Base-by-base conservation (phyloP, 2,329 filamentous ascomycete genomes). In the Verticillium tricorpus region DNA sequence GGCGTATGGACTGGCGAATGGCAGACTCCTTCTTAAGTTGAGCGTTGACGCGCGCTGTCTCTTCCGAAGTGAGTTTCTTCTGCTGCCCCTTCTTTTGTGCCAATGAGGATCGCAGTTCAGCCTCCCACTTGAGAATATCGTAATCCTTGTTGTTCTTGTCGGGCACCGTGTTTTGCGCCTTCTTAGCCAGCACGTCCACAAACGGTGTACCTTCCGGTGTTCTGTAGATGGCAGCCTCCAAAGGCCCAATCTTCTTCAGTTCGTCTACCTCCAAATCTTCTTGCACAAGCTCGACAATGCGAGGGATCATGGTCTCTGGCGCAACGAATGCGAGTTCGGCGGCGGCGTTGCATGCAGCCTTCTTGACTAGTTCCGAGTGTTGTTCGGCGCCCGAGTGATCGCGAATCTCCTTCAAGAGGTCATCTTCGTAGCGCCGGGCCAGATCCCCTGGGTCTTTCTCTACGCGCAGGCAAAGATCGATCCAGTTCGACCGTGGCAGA, bases 131-230 rank as follows among this genome's bases (percentile, higher is more conserved):
- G 50, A 97, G 77, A 1, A 92, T 96, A 69, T 99, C 92, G 69
- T 97, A 97, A 72, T 98, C 95, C 73, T 96, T 97, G 57, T 87
- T 89, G 69, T 92, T 97, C 77, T 97, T 98, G 76, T 93, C 89
- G 3, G 92, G 87, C 2, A 89, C 78, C 40, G 82, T 79, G 64
- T 85, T 85, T 62, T 87, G 86, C 1, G 87, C 80, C 72, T 96
- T 96, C 72, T 92, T 93, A 37, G 90, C 91, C 6, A 99, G 82
- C 0, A 98, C 91, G 75, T 99, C 95, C 22, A 99, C 83, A 69
- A 96, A 98, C 15, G 89, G 85, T 1, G 89, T 93, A 1, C 93
- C 94, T 73, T 96, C 92, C 1, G 93, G 90, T 0, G 94, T 97
- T 55, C 92, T 88, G 74, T 93, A 95, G 62, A 99, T 98, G 17